These are phyloP conservation scores for Plasmopara muralis DNA, from an alignment of 352 stramenopile species.

Conservation along the genomic window DNA sequence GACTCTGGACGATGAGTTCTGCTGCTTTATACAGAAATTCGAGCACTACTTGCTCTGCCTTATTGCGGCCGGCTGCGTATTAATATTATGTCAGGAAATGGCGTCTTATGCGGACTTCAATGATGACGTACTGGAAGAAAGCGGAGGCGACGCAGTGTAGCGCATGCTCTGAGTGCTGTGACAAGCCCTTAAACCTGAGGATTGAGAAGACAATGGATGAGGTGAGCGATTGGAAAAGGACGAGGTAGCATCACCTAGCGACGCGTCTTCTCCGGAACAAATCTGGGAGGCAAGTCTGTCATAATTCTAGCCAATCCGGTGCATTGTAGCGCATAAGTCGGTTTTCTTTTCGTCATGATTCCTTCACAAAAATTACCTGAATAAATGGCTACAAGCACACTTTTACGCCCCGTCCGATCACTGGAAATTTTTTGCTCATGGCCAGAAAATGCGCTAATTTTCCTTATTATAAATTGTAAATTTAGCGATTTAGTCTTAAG, in stretches of 20 bases:
- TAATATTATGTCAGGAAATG: conserved; percentile 4
- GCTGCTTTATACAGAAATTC: conserved; percentile 81
- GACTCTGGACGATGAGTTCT: conserved; percentile 77
- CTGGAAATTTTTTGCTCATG: no score
- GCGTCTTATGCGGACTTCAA: not conserved
- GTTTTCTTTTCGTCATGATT: no score
- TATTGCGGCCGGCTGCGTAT: conserved; percentile 44
- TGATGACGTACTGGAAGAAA: conserved; percentile 8
- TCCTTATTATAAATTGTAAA: no score
- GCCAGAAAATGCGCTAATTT: no score
- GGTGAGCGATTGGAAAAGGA: conserved; percentile 2
- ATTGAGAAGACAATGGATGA: conserved; percentile 4
- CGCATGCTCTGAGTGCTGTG: conserved; percentile 13
- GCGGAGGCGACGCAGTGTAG: conserved; percentile 10
- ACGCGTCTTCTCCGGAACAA: no score
- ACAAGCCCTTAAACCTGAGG: conserved; percentile 1
- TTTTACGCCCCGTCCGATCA: no score
- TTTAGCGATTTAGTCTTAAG: no score
- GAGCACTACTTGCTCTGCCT: conserved; percentile 81
- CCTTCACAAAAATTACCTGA: no score
- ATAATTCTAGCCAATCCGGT: no score
- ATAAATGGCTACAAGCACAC: no score
- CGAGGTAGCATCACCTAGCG: conserved; percentile 6
- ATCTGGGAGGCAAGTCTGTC: no score
- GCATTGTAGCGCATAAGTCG: no score